phyloP scores from a whole-genome alignment of 805 yeast genomes.

The Wickerhamomyces pijperi region DNA sequence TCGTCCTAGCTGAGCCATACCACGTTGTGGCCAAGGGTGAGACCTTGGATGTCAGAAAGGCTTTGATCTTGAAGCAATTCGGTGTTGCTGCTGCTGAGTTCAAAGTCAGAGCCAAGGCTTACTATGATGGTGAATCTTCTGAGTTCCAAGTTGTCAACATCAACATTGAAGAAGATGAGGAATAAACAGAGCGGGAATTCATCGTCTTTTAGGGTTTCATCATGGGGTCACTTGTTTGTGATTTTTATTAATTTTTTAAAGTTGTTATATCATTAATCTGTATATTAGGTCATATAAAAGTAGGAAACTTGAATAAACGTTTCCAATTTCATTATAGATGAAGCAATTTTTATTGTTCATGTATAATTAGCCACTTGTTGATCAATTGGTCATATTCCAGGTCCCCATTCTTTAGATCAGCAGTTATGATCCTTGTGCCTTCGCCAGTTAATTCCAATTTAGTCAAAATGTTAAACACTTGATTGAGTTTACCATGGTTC shows the following conservation, averaged over 20 bases:
- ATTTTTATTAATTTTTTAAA: slow-evolving; percentile 1
- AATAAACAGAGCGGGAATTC: no score
- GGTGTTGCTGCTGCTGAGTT: slow-evolving; percentile 93
- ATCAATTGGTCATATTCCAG: background rate
- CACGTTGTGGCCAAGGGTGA: slow-evolving; percentile 76
- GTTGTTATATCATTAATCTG: background rate
- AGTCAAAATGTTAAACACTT: slow-evolving; percentile 3
- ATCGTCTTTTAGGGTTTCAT: background rate
- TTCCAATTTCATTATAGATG: no score
- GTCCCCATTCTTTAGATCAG: background rate
- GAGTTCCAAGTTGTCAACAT: slow-evolving; percentile 22
- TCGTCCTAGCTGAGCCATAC: slow-evolving; percentile 63
- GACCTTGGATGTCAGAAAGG: slow-evolving; percentile 77
- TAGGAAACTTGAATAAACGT: background rate
- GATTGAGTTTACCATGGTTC: slow-evolving; percentile 1
- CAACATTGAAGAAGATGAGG: slow-evolving; percentile 21
- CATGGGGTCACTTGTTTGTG: no score
- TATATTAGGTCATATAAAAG: background rate
- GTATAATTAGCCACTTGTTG: background rate
- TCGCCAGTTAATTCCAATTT: background rate
- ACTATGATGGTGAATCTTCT: slow-evolving; percentile 53
- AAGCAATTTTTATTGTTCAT: no score
- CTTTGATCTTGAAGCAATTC: slow-evolving; percentile 84
- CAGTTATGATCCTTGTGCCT: background rate
- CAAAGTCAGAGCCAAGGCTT: slow-evolving; percentile 70